phyloP scores from a whole-genome alignment of 2,329 filamentous ascomycete genomes.

The Pyrenochaeta sp. region DNA sequence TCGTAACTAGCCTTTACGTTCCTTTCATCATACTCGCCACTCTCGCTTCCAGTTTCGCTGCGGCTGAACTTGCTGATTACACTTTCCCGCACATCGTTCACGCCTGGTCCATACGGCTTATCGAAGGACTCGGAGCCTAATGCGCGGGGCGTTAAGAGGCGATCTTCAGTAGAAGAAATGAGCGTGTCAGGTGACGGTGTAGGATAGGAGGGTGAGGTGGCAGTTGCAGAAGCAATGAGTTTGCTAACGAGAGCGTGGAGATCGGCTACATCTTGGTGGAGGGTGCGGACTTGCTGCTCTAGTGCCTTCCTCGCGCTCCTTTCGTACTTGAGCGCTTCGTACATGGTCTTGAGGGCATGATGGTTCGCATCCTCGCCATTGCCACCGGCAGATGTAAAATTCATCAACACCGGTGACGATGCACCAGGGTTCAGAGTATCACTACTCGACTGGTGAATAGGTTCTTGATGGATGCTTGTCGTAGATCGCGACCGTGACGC shows the following conservation, averaged over 20 bases:
- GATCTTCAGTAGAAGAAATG: constrained; percentile 33
- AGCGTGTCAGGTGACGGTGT: constrained; percentile 44
- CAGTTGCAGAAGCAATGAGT: constrained; percentile 26
- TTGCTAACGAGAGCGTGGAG: constrained; percentile 43
- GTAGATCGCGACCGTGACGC: constrained; percentile 19
- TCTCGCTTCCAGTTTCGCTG: constrained; percentile 13
- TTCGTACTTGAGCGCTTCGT: constrained; percentile 39
- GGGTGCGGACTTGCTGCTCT: constrained; percentile 39
- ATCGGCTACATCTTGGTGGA: constrained; percentile 42
- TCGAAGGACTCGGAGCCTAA: neutral
- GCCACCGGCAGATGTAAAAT: neutral
- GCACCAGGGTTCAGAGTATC: constrained; percentile 15
- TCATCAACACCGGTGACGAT: constrained; percentile 20
- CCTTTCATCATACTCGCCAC: constrained; percentile 13
- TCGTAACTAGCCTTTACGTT: constrained; percentile 25
- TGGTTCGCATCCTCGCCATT: constrained; percentile 9
- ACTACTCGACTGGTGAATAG: constrained; percentile 24
- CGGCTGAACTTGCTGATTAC: constrained; percentile 3
- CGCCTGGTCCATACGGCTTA: constrained; percentile 5
- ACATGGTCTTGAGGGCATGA: constrained; percentile 29
- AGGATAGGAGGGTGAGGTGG: constrained; percentile 36
- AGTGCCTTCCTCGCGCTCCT: constrained; percentile 44
- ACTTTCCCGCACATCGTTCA: constrained; percentile 2
- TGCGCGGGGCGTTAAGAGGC: constrained; percentile 37
- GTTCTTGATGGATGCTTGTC: constrained; percentile 25